Conservation (phyloP, 495 filamentous ascomycete genomes). For the Neurospora sp. region DNA sequence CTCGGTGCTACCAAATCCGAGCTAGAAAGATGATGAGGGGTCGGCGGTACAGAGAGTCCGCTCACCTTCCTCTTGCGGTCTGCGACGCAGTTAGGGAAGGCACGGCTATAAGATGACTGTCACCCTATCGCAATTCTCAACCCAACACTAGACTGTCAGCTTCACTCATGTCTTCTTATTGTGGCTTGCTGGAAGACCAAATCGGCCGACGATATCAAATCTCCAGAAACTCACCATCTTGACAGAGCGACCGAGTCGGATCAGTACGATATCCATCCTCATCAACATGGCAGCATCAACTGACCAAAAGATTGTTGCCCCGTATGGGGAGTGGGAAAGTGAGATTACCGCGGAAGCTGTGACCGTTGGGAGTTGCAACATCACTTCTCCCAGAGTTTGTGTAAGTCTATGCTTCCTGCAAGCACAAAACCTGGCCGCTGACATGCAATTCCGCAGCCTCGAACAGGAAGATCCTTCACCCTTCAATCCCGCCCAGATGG, state of each 20-base stretch:
- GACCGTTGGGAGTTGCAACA: conserved; percentile 16
- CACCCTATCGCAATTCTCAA: neutral
- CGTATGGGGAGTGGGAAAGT: conserved; percentile 38
- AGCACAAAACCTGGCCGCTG: neutral
- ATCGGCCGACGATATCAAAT: neutral
- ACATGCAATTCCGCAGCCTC: conserved; percentile 5
- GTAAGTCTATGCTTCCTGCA: conserved; percentile 7
- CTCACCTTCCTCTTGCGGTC: neutral
- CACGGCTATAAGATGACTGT: neutral
- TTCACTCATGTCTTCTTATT: neutral
- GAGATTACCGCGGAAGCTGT: conserved; percentile 31
- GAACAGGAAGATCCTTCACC: conserved; percentile 28
- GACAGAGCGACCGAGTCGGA: neutral
- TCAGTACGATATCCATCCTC: neutral
- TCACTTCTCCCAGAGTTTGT: conserved; percentile 18
- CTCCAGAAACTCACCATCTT: neutral
- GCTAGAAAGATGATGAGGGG: neutral
- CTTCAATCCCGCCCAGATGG: conserved; percentile 20
- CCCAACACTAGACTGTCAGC: neutral
- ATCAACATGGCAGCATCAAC: neutral
- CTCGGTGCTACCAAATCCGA: neutral
- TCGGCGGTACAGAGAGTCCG: neutral
- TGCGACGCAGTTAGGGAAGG: neutral
- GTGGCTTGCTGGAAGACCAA: neutral
- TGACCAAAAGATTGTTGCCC: conserved; percentile 4